Evolutionary conservation across 306 rosid species (phyloP).

Genomic region (Rosa persica): DNA sequence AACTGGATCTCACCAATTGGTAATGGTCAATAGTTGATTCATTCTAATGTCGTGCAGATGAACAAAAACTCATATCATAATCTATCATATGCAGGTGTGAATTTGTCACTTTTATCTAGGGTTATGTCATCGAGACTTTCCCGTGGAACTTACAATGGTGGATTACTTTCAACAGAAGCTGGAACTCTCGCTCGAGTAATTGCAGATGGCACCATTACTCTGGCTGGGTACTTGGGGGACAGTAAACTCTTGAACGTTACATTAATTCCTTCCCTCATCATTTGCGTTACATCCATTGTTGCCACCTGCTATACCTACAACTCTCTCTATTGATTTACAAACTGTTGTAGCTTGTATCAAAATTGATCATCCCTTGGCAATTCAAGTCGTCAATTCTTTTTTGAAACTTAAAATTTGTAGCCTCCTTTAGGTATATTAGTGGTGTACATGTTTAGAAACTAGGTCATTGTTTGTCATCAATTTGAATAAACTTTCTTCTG

Average conservation of each 20-base stretch:
- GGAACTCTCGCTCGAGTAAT: slow-evolving; percentile 92
- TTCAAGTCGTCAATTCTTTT: not conserved
- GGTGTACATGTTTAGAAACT: slow-evolving; percentile 19
- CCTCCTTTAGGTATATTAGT: not conserved
- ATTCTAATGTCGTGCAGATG: not conserved
- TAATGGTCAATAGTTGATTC: not conserved
- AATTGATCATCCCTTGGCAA: not conserved
- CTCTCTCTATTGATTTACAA: slow-evolving; percentile 56
- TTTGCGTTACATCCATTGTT: slow-evolving; percentile 69
- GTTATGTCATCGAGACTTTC: slow-evolving; percentile 98
- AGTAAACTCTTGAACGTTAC: slow-evolving; percentile 82
- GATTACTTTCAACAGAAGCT: slow-evolving; percentile 91
- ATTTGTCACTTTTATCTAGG: slow-evolving; percentile 88
- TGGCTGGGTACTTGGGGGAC: slow-evolving; percentile 71
- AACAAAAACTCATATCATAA: not conserved
- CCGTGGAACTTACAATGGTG: slow-evolving; percentile 93
- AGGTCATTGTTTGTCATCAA: slow-evolving; percentile 10
- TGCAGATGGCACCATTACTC: slow-evolving; percentile 87
- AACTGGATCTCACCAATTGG: not conserved
- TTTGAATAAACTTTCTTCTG: not conserved
- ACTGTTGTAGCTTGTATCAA: not conserved
- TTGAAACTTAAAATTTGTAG: not conserved
- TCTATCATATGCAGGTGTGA: slow-evolving; percentile 60
- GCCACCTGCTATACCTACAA: slow-evolving; percentile 94
- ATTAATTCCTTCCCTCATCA: slow-evolving; percentile 77